These are phyloP conservation scores for Lithohypha guttulata DNA, from an alignment of 2,329 filamentous ascomycete genomes.

Conservation along the genomic window DNA sequence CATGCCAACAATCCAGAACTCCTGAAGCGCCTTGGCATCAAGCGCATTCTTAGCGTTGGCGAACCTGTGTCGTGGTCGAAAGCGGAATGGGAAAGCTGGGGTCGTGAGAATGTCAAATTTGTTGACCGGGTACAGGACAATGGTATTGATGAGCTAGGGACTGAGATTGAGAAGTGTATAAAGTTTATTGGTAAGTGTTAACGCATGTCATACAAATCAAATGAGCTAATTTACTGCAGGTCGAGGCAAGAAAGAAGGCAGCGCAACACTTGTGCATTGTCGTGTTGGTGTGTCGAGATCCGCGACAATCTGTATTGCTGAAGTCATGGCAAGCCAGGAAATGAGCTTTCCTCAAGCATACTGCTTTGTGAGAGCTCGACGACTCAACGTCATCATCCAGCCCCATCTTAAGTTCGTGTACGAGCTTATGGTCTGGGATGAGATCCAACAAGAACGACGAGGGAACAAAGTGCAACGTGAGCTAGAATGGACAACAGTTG, in stretches of 20 bases:
- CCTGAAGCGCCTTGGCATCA: constrained; percentile 67
- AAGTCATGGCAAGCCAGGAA: constrained; percentile 75
- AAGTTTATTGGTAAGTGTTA: constrained; percentile 73
- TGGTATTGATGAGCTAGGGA: constrained; percentile 80
- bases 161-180: constrained; percentile 75
- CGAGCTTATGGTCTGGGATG: constrained; percentile 93
- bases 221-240: no score
- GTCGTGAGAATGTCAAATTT: constrained; percentile 63
- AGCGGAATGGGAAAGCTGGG: constrained; percentile 61
- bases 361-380: constrained; percentile 84
- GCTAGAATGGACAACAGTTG: constrained; percentile 81
- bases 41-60: constrained; percentile 80
- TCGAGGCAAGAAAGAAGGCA: constrained; percentile 62
- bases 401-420: constrained; percentile 91
- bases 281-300: constrained; percentile 91
- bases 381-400: constrained; percentile 96
- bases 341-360: constrained; percentile 87
- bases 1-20: constrained; percentile 92
- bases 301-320: constrained; percentile 97
- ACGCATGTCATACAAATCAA: not conserved
- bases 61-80: constrained; percentile 76
- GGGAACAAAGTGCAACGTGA: constrained; percentile 52
- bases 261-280: constrained; percentile 87
- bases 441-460: constrained; percentile 42
- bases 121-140: constrained; percentile 90